These are phyloP conservation scores for Avicennia marina DNA, from an alignment of 257 asterid genomes.

Conservation along the genomic window DNA sequence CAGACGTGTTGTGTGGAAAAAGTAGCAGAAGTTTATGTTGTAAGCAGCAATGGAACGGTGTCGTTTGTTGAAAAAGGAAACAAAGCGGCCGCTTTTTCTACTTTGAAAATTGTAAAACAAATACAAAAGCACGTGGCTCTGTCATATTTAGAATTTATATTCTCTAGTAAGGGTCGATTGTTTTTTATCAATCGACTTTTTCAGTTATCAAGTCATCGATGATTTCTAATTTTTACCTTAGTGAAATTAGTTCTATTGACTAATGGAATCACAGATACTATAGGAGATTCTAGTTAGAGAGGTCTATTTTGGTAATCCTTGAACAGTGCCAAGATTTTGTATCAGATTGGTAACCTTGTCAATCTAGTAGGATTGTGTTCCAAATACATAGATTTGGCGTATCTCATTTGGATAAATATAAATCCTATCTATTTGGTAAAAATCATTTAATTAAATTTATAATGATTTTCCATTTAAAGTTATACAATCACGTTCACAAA, in stretches of 20 bases:
- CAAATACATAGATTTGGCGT: not conserved
- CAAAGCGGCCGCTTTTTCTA: not conserved
- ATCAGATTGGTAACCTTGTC: constrained; percentile 16
- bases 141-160: constrained; percentile 12
- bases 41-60: constrained; percentile 13
- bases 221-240: not conserved
- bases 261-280: constrained; percentile 12
- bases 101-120: not conserved
- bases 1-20: constrained; percentile 6
- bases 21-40: not conserved
- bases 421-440: not conserved
- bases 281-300: constrained; percentile 24
- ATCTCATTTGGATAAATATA: not conserved
- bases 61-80: constrained; percentile 23
- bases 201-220: not conserved
- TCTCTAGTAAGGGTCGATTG: constrained; percentile 13
- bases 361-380: constrained; percentile 8
- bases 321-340: constrained; percentile 8
- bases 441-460: not conserved
- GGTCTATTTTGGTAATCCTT: constrained; percentile 22
- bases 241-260: not conserved
- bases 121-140: constrained; percentile 20
- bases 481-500: not conserved
- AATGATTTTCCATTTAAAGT: not conserved
- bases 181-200: not conserved